Base-by-base conservation (phyloP, 768 basidiomycete genomes). In the Piloderma croceum region DNA sequence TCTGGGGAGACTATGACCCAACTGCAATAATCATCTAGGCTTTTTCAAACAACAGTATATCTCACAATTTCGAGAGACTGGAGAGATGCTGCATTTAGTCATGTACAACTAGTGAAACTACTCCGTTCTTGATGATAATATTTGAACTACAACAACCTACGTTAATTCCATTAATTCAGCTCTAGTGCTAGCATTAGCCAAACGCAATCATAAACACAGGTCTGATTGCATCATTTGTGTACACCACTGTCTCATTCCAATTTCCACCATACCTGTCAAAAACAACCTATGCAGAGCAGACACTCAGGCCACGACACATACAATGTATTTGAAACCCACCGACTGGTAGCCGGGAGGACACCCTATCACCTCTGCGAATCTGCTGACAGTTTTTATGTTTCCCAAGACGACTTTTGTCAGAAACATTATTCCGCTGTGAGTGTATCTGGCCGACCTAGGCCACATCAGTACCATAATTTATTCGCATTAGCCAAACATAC, bases 181-280 rank as follows among this genome's bases (percentile, higher is more conserved):
- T n/a, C n/a, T n/a, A n/a, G n/a, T n/a, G n/a, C n/a, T n/a, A n/a
- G n/a, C n/a, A n/a, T n/a, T n/a, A n/a, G n/a, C n/a, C n/a, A n/a
- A n/a, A n/a, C n/a, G n/a, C n/a, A n/a, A n/a, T n/a, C 63, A 65
- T 11, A 54, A 59, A 63, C 2, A 60, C 58, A 20, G 61, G 61
- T 19, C 61, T 54, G 42, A 63, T 61, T 5, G 61, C 59, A 43
- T 57, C 61, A 36, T 61, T 53, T 7, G 44, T 44, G 35, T 62
- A 62, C 7, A 62, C 56, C 19, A 62, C 53, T 1, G 59, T 57
- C 40, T 62, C 59, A 29, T 62, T 62, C 43, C 54, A 42, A 5
- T 43, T 17, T 7, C 33, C 38, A 29, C 41, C 41, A 19, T 17
- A 31, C 21, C 43, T 32, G 17, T 45, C 32, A 13, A 34, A 45